Conservation (phyloP, 179 eudicot species). For the Beta lomatogona region DNA sequence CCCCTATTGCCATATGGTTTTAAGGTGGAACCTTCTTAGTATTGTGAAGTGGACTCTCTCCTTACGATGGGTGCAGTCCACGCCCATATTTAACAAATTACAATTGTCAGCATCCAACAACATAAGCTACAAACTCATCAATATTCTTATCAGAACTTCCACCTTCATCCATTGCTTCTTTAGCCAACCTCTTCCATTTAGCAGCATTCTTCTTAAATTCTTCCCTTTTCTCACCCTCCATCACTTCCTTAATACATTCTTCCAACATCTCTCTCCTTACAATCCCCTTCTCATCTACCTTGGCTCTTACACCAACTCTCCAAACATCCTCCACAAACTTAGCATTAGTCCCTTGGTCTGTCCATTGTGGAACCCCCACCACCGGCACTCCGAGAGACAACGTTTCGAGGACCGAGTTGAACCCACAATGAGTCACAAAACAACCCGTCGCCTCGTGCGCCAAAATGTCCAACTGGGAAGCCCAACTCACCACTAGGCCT, state of each 20-base stretch:
- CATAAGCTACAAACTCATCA: conserved; percentile 36
- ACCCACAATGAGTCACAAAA: conserved; percentile 45
- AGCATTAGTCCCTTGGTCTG: conserved; percentile 48
- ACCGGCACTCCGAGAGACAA: conserved; percentile 38
- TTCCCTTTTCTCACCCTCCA: conserved; percentile 33
- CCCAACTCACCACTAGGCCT: conserved; percentile 41
- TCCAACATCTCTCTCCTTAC: conserved; percentile 31
- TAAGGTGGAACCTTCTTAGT: no score
- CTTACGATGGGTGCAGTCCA: no score
- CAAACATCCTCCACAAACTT: conserved; percentile 48
- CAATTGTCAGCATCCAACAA: background rate
- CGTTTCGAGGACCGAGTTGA: conserved; percentile 38
- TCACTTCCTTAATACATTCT: conserved; percentile 29
- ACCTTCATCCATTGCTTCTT: conserved; percentile 39
- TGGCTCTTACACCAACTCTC: conserved; percentile 36
- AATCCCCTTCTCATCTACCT: conserved; percentile 34
- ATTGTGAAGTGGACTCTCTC: no score
- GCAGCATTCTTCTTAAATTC: conserved; percentile 25
- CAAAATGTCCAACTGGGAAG: conserved; percentile 41
- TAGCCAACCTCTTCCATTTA: conserved; percentile 43
- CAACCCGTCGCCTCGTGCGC: conserved; percentile 34
- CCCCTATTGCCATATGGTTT: no score
- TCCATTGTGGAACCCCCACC: conserved; percentile 37
- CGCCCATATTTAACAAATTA: no score
- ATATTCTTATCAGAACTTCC: conserved; percentile 40